Evolutionary conservation across 2,329 filamentous ascomycete genomes (phyloP).

Genomic region (Penicillium verrucosum): DNA sequence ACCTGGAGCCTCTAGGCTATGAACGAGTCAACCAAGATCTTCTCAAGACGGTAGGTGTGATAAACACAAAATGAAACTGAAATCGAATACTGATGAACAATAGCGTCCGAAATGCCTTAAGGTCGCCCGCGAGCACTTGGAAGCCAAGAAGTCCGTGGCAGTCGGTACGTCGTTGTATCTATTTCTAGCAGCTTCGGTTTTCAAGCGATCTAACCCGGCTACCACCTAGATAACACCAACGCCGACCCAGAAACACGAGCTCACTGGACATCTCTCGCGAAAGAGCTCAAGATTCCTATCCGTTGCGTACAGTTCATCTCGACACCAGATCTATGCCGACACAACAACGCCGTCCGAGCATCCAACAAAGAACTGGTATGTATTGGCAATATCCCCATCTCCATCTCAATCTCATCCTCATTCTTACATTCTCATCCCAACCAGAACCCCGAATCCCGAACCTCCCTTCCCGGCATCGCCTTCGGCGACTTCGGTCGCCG

Average conservation of each 20-base stretch:
- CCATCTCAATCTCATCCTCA: background rate
- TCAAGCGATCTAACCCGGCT: conserved; percentile 12
- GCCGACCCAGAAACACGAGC: conserved; percentile 71
- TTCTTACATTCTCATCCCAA: background rate
- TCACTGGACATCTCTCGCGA: conserved; percentile 75
- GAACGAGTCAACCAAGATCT: conserved; percentile 85
- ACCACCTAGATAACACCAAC: conserved; percentile 85
- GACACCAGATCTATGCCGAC: conserved; percentile 65
- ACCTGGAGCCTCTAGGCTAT: conserved; percentile 75
- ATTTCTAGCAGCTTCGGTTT: background rate
- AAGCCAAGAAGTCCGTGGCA: conserved; percentile 65
- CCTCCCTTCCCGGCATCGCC: conserved; percentile 71
- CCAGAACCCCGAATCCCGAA: conserved; percentile 74
- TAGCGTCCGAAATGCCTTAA: conserved; percentile 66
- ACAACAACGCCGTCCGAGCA: conserved; percentile 83
- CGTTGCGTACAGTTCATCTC: conserved; percentile 85
- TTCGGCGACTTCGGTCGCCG: conserved; percentile 72
- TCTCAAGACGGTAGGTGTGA: conserved; percentile 61
- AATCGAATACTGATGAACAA: background rate
- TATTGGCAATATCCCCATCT: conserved; percentile 3
- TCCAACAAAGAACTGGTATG: conserved; percentile 49
- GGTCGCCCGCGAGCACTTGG: conserved; percentile 63
- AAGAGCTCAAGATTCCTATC: conserved; percentile 67
- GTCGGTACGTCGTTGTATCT: conserved; percentile 60
- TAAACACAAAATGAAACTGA: background rate